Evolutionary conservation across 2,329 filamentous ascomycete species (phyloP).

Genomic region (Nannizziopsis barbatae): DNA sequence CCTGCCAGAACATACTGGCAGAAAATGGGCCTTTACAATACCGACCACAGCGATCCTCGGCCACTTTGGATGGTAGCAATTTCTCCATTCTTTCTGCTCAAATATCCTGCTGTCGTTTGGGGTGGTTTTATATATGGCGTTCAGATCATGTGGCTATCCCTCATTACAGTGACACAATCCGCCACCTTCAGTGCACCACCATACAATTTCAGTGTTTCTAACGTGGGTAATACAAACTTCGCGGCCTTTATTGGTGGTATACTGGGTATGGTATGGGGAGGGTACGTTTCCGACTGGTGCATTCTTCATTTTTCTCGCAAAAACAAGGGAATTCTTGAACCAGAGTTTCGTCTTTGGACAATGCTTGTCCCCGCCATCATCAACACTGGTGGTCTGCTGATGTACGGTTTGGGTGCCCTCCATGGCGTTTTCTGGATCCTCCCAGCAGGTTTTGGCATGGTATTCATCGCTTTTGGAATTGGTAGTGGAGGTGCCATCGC

Average conservation of each 20-base stretch:
- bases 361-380: slow-evolving; percentile 21
- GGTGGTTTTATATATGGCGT: slow-evolving; percentile 23
- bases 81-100: slow-evolving; percentile 22
- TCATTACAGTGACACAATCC: slow-evolving; percentile 25
- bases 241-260: slow-evolving; percentile 32
- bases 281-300: slow-evolving; percentile 29
- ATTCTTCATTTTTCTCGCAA: slow-evolving; percentile 28
- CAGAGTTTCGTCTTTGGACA: slow-evolving; percentile 36
- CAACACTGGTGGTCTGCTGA: slow-evolving; percentile 19
- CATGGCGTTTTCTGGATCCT: slow-evolving; percentile 22
- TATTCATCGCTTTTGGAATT: slow-evolving; percentile 21
- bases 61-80: slow-evolving; percentile 24
- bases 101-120: slow-evolving; percentile 23
- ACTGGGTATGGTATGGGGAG: slow-evolving; percentile 26
- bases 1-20: slow-evolving; percentile 36
- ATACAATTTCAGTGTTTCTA: slow-evolving; percentile 23
- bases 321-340: slow-evolving; percentile 35
- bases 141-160: slow-evolving; percentile 24
- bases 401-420: slow-evolving; percentile 23
- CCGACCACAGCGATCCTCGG: slow-evolving; percentile 8
- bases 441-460: slow-evolving; percentile 23
- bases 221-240: slow-evolving; percentile 22
- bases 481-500: slow-evolving; percentile 19
- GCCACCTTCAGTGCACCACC: slow-evolving; percentile 20
- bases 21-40: slow-evolving; percentile 29